Percentiles rank a stretch among this genome's conserved stretches.
Conservation (phyloP, 2,329 filamentous ascomycete genomes). For the Plenodomus lindquistii region DNA sequence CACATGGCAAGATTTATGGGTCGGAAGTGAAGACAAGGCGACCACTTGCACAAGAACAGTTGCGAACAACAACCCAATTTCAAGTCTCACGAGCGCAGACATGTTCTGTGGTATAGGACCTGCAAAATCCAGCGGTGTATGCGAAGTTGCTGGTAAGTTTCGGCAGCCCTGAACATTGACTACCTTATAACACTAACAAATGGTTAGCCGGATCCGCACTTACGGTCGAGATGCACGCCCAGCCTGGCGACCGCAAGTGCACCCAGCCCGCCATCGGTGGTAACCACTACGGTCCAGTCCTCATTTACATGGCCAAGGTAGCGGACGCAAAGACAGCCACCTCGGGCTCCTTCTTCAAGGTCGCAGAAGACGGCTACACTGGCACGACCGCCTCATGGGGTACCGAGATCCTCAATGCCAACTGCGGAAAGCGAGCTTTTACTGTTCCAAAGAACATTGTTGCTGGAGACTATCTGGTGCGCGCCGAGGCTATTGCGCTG, state of each 20-base stretch:
- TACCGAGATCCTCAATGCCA: constrained; percentile 45
- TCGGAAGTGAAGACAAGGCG: constrained; percentile 38
- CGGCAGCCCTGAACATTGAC: background rate
- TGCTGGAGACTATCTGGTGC: constrained; percentile 39
- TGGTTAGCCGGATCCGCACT: constrained; percentile 35
- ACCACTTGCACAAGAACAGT: constrained; percentile 37
- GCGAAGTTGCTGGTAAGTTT: constrained; percentile 39
- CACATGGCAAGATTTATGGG: constrained; percentile 46
- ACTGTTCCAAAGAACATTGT: constrained; percentile 41
- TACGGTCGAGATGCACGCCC: constrained; percentile 45
- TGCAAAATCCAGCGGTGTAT: constrained; percentile 27
- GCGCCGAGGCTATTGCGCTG: constrained; percentile 40
- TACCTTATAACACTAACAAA: constrained; percentile 10
- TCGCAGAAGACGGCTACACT: constrained; percentile 43
- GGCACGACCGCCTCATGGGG: constrained; percentile 43
- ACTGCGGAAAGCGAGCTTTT: constrained; percentile 43
- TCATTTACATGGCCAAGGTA: constrained; percentile 46
- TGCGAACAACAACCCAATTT: constrained; percentile 42
- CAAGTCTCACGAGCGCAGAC: constrained; percentile 31
- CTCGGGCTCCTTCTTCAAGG: constrained; percentile 43
- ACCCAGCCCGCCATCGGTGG: constrained; percentile 41
- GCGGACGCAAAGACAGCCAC: constrained; percentile 38
- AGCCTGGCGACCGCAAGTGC: constrained; percentile 39
- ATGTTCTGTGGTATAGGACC: constrained; percentile 45
- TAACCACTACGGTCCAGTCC: constrained; percentile 44